Percentiles rank a stretch among this genome's conserved stretches.
Conservation (phyloP, 129 eudicot genomes). For the Lactuca saligna region DNA sequence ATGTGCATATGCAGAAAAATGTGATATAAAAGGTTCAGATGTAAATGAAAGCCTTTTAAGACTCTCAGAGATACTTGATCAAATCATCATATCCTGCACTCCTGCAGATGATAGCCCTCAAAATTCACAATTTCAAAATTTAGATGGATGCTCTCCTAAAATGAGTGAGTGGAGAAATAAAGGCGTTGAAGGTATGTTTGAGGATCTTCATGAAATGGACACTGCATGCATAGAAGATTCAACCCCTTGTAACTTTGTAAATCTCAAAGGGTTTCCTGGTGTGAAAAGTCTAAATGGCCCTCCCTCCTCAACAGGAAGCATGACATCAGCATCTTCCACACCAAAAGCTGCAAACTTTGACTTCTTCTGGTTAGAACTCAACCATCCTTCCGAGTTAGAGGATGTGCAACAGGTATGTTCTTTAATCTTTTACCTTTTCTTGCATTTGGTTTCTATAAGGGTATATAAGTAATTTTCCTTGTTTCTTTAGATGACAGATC, state of each 20-base stretch:
- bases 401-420: conserved; percentile 61
- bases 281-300: conserved; percentile 61
- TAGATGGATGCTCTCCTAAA: conserved; percentile 67
- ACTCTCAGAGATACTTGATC: conserved; percentile 77
- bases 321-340: conserved; percentile 83
- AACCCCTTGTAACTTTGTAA: conserved; percentile 36
- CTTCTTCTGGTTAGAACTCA: conserved; percentile 66
- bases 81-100: conserved; percentile 58
- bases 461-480: conserved; percentile 16
- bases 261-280: conserved; percentile 53
- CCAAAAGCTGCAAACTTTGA: conserved; percentile 75
- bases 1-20: conserved; percentile 89
- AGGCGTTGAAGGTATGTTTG: conserved; percentile 89
- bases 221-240: conserved; percentile 88
- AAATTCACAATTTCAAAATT: conserved; percentile 41
- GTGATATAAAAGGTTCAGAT: conserved; percentile 57
- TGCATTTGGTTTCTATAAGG: neutral
- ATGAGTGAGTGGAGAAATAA: conserved; percentile 69
- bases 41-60: conserved; percentile 62
- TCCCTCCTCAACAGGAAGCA: conserved; percentile 75
- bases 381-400: conserved; percentile 62
- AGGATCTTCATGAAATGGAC: conserved; percentile 95
- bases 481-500: conserved; percentile 63
- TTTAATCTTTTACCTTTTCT: neutral
- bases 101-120: conserved; percentile 54